Evolutionary conservation across 78 protist species (phyloP).

Genomic region (Dictyostelium capitatum): DNA sequence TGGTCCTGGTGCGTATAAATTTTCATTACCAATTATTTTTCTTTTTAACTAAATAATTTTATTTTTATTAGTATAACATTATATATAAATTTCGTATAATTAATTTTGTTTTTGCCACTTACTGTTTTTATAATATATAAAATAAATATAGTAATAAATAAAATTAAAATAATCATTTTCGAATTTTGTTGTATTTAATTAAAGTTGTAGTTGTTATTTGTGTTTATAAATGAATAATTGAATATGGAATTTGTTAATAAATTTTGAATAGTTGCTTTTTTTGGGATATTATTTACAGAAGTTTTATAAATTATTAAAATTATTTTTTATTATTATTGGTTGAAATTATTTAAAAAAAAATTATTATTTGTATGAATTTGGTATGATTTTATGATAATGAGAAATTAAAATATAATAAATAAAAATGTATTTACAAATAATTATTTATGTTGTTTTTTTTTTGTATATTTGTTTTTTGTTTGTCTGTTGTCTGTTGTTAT

Average conservation of each 20-base stretch:
- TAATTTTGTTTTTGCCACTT: no score
- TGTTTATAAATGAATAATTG: neutral
- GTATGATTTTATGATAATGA: no score
- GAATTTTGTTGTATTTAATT: neutral
- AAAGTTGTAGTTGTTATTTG: neutral
- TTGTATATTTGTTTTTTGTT: neutral
- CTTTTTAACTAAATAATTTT: neutral
- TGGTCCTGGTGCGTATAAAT: constrained; percentile 60
- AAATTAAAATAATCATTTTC: neutral
- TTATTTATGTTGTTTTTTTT: neutral
- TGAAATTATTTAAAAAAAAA: no score
- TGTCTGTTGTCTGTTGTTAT: neutral
- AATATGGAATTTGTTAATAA: no score
- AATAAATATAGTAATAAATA: neutral
- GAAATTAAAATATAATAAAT: no score
- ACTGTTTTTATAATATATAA: neutral
- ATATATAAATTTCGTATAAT: no score
- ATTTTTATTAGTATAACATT: neutral
- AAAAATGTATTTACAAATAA: no score
- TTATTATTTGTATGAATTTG: no score
- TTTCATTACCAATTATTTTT: neutral
- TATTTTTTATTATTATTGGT: no score
- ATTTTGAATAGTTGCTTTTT: no score
- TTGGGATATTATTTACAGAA: no score
- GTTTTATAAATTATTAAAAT: no score